Percentiles rank a stretch among this genome's conserved stretches.
phyloP scores from a whole-genome alignment of 2,329 filamentous ascomycete genomes.

The Aspergillus sp. region DNA sequence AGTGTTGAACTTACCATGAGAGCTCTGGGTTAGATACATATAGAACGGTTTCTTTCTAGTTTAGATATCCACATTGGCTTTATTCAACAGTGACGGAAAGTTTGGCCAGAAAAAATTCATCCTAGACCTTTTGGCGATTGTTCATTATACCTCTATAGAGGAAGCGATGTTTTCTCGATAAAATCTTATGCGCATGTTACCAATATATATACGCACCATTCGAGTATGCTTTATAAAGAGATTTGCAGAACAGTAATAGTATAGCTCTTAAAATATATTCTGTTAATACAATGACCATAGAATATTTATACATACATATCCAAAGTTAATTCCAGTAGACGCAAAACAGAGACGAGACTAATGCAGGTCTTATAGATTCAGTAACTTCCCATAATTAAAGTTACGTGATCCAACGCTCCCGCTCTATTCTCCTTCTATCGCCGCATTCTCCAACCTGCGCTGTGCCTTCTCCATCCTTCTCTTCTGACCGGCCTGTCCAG shows the following conservation, averaged over 20 bases:
- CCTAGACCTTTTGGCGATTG: background rate
- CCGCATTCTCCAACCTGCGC: conserved; percentile 58
- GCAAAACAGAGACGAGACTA: background rate
- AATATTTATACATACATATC: conserved; percentile 36
- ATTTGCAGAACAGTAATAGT: background rate
- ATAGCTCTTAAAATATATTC: conserved; percentile 1
- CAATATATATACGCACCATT: background rate
- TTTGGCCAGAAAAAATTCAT: conserved; percentile 2
- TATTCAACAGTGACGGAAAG: conserved; percentile 9
- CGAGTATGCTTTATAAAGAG: background rate
- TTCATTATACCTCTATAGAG: background rate
- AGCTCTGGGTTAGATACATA: conserved; percentile 38
- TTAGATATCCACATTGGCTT: conserved; percentile 9
- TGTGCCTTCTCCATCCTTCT: conserved; percentile 64
- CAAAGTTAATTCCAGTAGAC: conserved; percentile 10
- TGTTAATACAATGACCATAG: conserved; percentile 18
- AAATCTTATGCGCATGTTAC: background rate
- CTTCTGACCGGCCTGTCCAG: conserved; percentile 74
- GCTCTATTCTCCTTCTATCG: background rate
- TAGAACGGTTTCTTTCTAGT: background rate
- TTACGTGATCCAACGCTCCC: background rate
- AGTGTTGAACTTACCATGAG: conserved; percentile 51
- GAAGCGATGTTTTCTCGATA: background rate
- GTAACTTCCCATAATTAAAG: background rate
- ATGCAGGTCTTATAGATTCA: background rate